Conservation (phyloP, 2,329 filamentous ascomycete species). For the Xylariales sp. region DNA sequence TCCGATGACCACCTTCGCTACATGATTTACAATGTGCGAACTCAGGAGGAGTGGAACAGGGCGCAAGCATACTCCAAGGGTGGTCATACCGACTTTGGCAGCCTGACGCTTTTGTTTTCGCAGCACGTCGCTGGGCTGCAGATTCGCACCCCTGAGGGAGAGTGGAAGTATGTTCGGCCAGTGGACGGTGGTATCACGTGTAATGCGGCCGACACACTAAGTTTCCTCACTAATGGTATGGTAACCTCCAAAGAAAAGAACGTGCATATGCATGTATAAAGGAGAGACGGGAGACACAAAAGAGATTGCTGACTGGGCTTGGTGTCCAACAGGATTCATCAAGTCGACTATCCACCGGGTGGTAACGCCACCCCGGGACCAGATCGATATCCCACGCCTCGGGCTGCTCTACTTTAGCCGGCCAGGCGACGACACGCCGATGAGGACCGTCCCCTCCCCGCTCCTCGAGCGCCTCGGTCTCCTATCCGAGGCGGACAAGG, state of each 20-base stretch:
- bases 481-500: conserved; percentile 32
- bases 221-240: conserved; percentile 31
- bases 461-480: conserved; percentile 31
- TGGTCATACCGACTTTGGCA: conserved; percentile 28
- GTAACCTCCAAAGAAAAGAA: too few relatives aligned
- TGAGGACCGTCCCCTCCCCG: conserved; percentile 28
- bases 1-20: conserved; percentile 22
- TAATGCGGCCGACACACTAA: conserved; percentile 42
- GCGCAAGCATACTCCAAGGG: conserved; percentile 34
- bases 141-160: conserved; percentile 37
- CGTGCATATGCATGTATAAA: too few relatives aligned
- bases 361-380: conserved; percentile 19
- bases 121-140: conserved; percentile 52
- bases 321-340: conserved; percentile 22
- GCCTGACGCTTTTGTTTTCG: conserved; percentile 48
- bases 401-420: conserved; percentile 21
- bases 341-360: conserved; percentile 22
- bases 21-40: conserved; percentile 21
- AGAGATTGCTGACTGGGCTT: too few relatives aligned
- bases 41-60: conserved; percentile 24
- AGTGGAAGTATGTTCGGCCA: conserved; percentile 23
- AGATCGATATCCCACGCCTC: conserved; percentile 15
- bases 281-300: too few relatives aligned
- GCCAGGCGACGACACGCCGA: conserved; percentile 21
- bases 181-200: conserved; percentile 34